Evolutionary conservation across 2,329 filamentous ascomycete genomes (phyloP).

Genomic region (Botryotinia calthae): DNA sequence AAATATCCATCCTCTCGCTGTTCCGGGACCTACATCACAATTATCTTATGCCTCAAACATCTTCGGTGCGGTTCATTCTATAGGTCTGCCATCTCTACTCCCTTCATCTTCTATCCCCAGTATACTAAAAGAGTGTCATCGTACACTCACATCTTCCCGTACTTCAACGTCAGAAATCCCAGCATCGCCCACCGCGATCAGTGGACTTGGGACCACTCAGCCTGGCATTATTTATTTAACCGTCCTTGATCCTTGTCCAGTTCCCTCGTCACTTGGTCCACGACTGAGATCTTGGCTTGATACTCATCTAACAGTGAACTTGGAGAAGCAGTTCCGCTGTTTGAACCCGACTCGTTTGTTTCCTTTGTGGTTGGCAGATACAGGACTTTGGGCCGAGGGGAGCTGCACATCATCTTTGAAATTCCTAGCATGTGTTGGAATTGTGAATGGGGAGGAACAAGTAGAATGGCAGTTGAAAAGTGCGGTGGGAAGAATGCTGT

Average conservation of each 20-base stretch:
- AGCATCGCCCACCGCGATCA: not conserved
- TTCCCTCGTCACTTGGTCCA: slow-evolving; percentile 54
- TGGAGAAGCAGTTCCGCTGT: slow-evolving; percentile 58
- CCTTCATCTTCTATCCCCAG: slow-evolving; percentile 55
- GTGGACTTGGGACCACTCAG: not conserved
- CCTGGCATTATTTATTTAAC: slow-evolving; percentile 56
- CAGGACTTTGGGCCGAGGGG: slow-evolving; percentile 47
- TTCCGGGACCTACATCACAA: slow-evolving; percentile 40
- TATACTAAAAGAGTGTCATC: slow-evolving; percentile 56
- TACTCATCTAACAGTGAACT: slow-evolving; percentile 55
- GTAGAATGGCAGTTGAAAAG: slow-evolving; percentile 47
- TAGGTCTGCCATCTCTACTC: slow-evolving; percentile 56
- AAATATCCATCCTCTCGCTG: slow-evolving; percentile 38
- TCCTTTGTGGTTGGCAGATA: slow-evolving; percentile 57
- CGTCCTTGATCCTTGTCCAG: slow-evolving; percentile 61
- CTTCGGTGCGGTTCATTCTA: slow-evolving; percentile 52
- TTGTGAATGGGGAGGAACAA: slow-evolving; percentile 31
- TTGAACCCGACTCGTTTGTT: slow-evolving; percentile 58
- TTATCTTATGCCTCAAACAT: slow-evolving; percentile 40
- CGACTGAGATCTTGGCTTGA: slow-evolving; percentile 60
- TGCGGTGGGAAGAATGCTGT: slow-evolving; percentile 55
- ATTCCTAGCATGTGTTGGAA: slow-evolving; percentile 29
- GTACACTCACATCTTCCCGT: slow-evolving; percentile 47
- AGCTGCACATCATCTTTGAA: slow-evolving; percentile 30
- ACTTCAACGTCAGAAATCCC: not conserved